These are phyloP conservation scores for Aspergillus ochraceus DNA, from an alignment of 2,329 filamentous ascomycete genomes.

Conservation along the genomic window DNA sequence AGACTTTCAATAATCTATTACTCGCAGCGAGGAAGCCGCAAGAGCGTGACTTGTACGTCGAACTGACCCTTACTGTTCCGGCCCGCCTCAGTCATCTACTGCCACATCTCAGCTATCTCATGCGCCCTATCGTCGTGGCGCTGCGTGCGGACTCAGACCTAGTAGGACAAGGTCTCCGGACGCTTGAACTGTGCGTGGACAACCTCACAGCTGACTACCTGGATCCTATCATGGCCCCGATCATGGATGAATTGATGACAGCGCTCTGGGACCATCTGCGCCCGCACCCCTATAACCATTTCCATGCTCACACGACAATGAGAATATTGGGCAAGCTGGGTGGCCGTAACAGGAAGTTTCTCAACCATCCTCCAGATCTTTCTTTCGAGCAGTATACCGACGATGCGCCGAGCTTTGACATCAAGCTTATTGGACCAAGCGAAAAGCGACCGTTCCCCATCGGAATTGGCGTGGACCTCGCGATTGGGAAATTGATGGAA, in stretches of 20 bases:
- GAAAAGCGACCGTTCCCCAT: constrained; percentile 85
- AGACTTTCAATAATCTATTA: constrained; percentile 93
- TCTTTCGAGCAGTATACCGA: constrained; percentile 83
- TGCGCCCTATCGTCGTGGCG: constrained; percentile 96
- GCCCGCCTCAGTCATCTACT: constrained; percentile 90
- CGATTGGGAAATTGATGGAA: constrained; percentile 85
- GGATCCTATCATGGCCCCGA: constrained; percentile 97
- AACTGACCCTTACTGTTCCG: constrained; percentile 93
- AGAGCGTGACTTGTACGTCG: constrained; percentile 94
- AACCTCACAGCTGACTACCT: constrained; percentile 97
- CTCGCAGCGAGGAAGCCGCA: constrained; percentile 85
- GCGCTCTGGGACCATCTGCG: constrained; percentile 93
- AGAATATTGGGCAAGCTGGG: constrained; percentile 95
- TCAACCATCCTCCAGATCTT: constrained; percentile 84
- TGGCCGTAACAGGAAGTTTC: constrained; percentile 90
- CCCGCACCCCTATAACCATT: constrained; percentile 93
- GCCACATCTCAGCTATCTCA: constrained; percentile 92
- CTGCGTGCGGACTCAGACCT: constrained; percentile 88
- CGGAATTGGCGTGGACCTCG: constrained; percentile 81
- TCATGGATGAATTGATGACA: constrained; percentile 98
- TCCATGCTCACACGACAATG: constrained; percentile 97
- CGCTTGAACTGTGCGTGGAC: constrained; percentile 93
- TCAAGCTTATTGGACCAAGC: constrained; percentile 85
- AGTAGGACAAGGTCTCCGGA: constrained; percentile 89
- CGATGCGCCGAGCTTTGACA: constrained; percentile 81